phyloP scores from a whole-genome alignment of 768 basidiomycete genomes.

The Phaeotremella skinneri region DNA sequence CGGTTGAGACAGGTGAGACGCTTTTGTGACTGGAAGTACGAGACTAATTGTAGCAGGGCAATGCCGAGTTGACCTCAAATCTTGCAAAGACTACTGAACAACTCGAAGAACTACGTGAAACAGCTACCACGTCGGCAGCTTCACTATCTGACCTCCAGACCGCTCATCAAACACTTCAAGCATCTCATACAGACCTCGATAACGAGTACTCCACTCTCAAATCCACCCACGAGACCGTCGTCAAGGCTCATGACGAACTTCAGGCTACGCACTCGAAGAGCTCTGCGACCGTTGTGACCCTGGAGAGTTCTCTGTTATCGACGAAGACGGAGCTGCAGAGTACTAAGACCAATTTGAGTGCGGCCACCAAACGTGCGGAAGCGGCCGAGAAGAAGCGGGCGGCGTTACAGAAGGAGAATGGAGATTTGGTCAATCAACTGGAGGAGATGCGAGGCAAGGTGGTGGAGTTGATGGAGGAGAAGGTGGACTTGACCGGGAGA shows the following conservation, averaged over 20 bases:
- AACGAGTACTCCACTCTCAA: conserved; percentile 8
- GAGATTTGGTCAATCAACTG: conserved; percentile 42
- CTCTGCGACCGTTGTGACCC: conserved; percentile 3
- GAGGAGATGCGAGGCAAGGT: conserved; percentile 49
- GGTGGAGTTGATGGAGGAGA: conserved; percentile 46
- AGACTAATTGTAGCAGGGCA: conserved; percentile 13
- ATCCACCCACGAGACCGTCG: conserved; percentile 15
- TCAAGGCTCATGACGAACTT: conserved; percentile 6
- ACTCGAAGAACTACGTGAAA: conserved; percentile 6
- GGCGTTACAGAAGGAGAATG: conserved; percentile 46
- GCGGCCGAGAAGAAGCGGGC: conserved; percentile 35
- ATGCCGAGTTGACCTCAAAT: conserved; percentile 21
- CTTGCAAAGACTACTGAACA: conserved; percentile 12
- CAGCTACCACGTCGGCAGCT: background rate
- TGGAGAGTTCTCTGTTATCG: conserved; percentile 9
- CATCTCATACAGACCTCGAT: background rate
- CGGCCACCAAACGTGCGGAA: conserved; percentile 35
- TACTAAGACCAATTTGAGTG: conserved; percentile 3
- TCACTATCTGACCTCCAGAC: background rate
- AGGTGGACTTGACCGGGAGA: conserved; percentile 32
- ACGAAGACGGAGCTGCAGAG: conserved; percentile 17
- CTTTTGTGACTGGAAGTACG: background rate
- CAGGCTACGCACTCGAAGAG: conserved; percentile 8
- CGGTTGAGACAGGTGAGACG: conserved; percentile 40
- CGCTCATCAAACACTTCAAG: conserved; percentile 3